phyloP scores from a whole-genome alignment of 2,329 filamentous ascomycete species.

The Zelopaecilomyces penicillatus region DNA sequence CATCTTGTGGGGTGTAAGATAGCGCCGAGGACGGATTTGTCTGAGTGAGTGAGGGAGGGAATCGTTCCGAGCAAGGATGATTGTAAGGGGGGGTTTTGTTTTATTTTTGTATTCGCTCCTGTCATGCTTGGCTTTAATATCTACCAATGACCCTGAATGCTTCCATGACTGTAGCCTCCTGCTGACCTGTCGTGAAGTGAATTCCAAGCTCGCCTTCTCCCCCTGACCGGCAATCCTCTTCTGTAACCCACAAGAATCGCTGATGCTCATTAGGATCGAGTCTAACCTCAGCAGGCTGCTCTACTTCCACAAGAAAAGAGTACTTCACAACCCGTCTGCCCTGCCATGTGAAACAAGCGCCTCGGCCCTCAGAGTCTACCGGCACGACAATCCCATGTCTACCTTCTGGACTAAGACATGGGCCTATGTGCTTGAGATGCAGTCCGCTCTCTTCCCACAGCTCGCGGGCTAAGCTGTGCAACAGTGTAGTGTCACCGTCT shows the following conservation, averaged over 20 bases:
- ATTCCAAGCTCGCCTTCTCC: slow-evolving; percentile 13
- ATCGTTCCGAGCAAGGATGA: too few relatives aligned
- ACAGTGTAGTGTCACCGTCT: slow-evolving; percentile 25
- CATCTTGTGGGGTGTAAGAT: too few relatives aligned
- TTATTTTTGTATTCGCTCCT: too few relatives aligned
- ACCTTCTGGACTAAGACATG: not conserved
- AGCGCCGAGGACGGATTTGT: too few relatives aligned
- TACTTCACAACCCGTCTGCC: slow-evolving; percentile 5
- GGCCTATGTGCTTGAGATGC: slow-evolving; percentile 12
- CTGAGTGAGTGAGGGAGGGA: too few relatives aligned
- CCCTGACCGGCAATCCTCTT: slow-evolving; percentile 17
- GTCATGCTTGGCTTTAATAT: too few relatives aligned
- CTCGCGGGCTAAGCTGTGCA: slow-evolving; percentile 31
- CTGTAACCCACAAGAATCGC: slow-evolving; percentile 22
- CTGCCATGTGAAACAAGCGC: not conserved
- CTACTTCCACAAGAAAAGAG: slow-evolving; percentile 14
- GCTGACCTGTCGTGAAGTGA: slow-evolving; percentile 12
- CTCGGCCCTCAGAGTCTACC: not conserved
- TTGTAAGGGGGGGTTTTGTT: too few relatives aligned
- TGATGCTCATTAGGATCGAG: slow-evolving; percentile 25
- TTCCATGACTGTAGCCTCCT: slow-evolving; percentile 14
- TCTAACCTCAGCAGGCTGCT: slow-evolving; percentile 11
- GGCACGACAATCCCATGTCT: slow-evolving; percentile 6
- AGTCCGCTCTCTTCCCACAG: slow-evolving; percentile 35
- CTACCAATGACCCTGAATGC: slow-evolving; percentile 10